Base-by-base conservation (phyloP, 345 rosid genomes). In the Salix purpurea region DNA sequence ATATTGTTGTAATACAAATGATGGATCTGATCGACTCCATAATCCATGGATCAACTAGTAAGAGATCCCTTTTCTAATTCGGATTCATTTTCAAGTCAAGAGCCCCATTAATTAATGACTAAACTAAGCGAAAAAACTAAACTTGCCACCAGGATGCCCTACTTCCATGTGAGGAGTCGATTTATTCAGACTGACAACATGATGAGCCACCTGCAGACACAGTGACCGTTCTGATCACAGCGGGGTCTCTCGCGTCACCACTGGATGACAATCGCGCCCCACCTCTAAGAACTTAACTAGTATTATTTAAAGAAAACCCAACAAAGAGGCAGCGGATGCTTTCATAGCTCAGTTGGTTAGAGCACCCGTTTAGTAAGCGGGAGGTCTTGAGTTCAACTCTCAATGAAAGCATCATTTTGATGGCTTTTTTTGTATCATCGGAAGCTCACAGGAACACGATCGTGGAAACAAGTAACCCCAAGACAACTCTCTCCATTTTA, bases 361-460 rank as follows among this genome's bases (percentile, higher is more conserved):
- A 90, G 95, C 94, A 90, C 91, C 94, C 89, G 92, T 90, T 92
- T 91, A 91, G 91, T 90, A 91, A 90, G 97, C 93, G 90, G 94
- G 92, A 94, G 95, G 97, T 92, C 97, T 91, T 91, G 95, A 92
- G 94, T 94, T 92, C 91, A 21, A 91, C 92, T 92, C 91, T 92
- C 95, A 92, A 89, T 79, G 91, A 90, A 80, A 91, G 95, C 56
- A 50, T 48, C 56, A 16, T 48, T 48, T 50, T 6, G 7, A 50
- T 16, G 7, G 0, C 18, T 48, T 5, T 50, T 50, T 50, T 5
- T 16, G 7, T 50, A 1, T 40, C 52, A 15, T 48, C 52, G 6
- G 52, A 48, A 4, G 52, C 52, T 14, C 52, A 48, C 52, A 48
- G 52, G 52, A 14, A 48, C 5, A 48, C 0, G 19, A 15, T 2